Evolutionary conservation across 139 green algal genomes (phyloP), one percentile per base, ranked within the genome.

Genomic region (Picochlorum sp.): DNA sequence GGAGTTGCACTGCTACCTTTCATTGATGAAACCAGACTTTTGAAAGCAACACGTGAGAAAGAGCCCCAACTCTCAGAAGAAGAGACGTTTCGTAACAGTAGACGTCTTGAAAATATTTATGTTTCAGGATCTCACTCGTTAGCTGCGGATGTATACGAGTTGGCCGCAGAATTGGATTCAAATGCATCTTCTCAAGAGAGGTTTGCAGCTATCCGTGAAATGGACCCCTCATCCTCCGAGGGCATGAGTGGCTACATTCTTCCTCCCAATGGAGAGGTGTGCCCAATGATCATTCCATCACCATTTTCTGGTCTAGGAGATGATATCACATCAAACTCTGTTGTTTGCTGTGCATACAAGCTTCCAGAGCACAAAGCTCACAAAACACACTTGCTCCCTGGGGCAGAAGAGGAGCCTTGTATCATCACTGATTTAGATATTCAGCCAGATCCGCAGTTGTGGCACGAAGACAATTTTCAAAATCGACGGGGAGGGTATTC

Each of bases 1-100:
- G 92, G 84, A n/a, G 91, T 98, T 37, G 93, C 87, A n/a, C 78
- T 98, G 77, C 86, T 99, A 58, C 94, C 94, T 3, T 99, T 98
- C 75, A 98, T 99, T 26, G 90, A 99, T 41, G 86, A 97, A 72
- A 58, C 73, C 16, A 73, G 87, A 28, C 75, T 95, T 21, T 69
- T 92, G 32, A 72, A 63, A 11, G 81, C 83, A 41, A 81, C 65
- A 4, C 57, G 57, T 8, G 24, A 67, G 23, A 46, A 86, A 68
- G 84, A 92, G 73, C 56, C 73, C 10, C 58, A 77, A 66, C 74
- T 92, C 41, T 78, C 51, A 18, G 57, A 74, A n/a, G 81, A 89
- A 68, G 85, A 91, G 69, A 75, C 65, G 49, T 75, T 58, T 65
- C 75, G 85, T 37, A 92, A 92, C 73, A 69, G 52, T 11, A 72